Conservation (phyloP, 2,329 filamentous ascomycete genomes). For the Aspergillus caelatus region DNA sequence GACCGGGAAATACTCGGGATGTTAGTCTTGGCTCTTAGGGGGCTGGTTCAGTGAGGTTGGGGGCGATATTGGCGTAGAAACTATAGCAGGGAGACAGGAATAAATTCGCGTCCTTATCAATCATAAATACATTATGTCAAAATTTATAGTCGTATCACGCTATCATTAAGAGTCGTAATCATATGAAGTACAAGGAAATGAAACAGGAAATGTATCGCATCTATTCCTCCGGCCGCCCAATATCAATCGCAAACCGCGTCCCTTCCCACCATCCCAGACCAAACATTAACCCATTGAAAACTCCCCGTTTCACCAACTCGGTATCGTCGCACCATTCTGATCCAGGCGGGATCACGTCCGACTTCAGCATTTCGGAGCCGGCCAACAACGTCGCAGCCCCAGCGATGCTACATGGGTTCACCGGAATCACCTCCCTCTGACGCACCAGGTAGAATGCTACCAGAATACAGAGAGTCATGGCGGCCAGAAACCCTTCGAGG, state of each 20-base stretch:
- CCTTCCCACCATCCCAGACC: constrained; percentile 18
- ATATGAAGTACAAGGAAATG: neutral
- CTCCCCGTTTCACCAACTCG: constrained; percentile 14
- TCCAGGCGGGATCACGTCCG: constrained; percentile 16
- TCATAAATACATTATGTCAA: neutral
- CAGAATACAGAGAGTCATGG: constrained; percentile 24
- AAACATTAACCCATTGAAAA: constrained; percentile 14
- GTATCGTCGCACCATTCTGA: constrained; percentile 23
- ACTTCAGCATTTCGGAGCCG: constrained; percentile 21
- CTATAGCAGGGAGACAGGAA: neutral
- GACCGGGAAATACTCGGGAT: neutral
- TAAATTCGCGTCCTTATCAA: neutral
- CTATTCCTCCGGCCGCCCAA: constrained; percentile 1
- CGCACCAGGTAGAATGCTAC: constrained; percentile 15
- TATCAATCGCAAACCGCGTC: constrained; percentile 1
- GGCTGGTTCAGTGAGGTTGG: too few species aligned
- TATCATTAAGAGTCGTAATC: neutral
- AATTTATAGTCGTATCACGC: neutral
- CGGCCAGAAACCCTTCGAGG: constrained; percentile 21
- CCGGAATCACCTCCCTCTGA: constrained; percentile 25
- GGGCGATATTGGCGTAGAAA: neutral
- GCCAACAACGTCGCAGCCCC: constrained; percentile 26
- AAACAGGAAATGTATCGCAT: neutral
- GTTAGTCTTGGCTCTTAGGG: neutral
- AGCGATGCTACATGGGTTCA: constrained; percentile 31